Evolutionary conservation across 805 yeast species (phyloP), one percentile per base, ranked within the genome.

Genomic region (Nakazawaea peltata): DNA sequence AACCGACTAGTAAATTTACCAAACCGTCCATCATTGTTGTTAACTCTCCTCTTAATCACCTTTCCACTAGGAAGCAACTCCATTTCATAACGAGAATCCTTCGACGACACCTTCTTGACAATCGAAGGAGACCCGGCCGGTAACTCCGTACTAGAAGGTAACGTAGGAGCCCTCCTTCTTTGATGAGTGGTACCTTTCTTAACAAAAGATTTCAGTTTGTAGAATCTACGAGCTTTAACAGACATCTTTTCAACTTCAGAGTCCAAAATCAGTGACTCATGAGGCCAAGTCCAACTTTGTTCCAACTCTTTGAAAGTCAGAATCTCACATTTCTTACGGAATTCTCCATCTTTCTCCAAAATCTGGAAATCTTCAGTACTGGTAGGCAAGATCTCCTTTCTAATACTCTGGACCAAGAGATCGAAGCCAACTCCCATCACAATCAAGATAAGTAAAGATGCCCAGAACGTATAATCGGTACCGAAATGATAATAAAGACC

Each of bases 401-500:
- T 71, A 30, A 77, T 45, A 1, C 78, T 68, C 43, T 80, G 77
- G 34, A 76, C 53, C 4, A 81, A 50, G 26, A 83, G 56, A 51
- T 92, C 97, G 40, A 82, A 59, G 26, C 77, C 55, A 11, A 83
- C 44, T 2, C 90, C 81, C 35, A 84, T 61, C 0, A 72, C 57
- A 1, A 65, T 53, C 14, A 82, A 51, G 2, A 77, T 66, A 21
- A 85, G 49, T 23, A 83, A 58, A 0, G 85, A 56, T 1, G 85
- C 84, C 97, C 97, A 92, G 75, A 87, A 90, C 1, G 83, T 68
- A n/a, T 65, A 53, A 51, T 92, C 97, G 15, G 44, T 57, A 16
- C 97, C 97, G 61, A 85, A 86, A 34, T 74, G 74, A 32, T 76
- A 56, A 39, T 68, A 65, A 32, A 92, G 63, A 2, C 92, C 94